Percentiles rank a stretch among this genome's conserved stretches.
phyloP scores from a whole-genome alignment of 106 monocot genomes.

The Dioscorea alata region DNA sequence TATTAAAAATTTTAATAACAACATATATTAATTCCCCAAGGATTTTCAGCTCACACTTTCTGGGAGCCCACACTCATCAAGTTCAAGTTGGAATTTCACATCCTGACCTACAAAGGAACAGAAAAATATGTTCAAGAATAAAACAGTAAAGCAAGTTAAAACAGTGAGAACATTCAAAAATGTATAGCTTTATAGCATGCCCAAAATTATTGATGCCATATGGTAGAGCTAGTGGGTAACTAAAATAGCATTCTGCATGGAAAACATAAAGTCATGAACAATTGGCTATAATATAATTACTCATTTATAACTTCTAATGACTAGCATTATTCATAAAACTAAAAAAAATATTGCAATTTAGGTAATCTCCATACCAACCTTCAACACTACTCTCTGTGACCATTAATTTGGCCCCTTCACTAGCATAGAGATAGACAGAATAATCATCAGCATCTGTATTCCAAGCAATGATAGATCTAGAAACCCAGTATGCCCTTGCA shows the following conservation, averaged over 20 bases:
- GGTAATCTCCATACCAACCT: conserved; percentile 25
- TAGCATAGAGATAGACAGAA: conserved; percentile 53
- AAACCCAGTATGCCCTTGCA: conserved; percentile 75
- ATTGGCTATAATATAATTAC: too few species aligned
- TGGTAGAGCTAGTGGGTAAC: too few species aligned
- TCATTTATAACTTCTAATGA: too few species aligned
- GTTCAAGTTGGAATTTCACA: conserved; percentile 59
- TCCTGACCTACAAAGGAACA: conserved; percentile 52
- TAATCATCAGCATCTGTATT: conserved; percentile 36
- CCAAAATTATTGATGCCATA: too few species aligned
- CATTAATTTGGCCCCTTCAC: conserved; percentile 36
- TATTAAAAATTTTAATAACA: not conserved
- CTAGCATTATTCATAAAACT: not conserved
- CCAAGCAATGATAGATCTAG: conserved; percentile 70
- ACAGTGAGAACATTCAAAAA: not conserved
- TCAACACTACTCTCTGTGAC: conserved; percentile 36
- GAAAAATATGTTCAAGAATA: not conserved
- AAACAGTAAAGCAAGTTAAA: not conserved
- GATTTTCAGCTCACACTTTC: conserved; percentile 32
- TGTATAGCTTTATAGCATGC: not conserved
- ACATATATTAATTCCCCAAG: not conserved
- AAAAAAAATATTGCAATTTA: not conserved
- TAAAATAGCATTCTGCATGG: too few species aligned
- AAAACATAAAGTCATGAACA: too few species aligned
- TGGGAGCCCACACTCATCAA: conserved; percentile 47